Evolutionary conservation across 2,329 filamentous ascomycete species (phyloP), one percentile per base, ranked within the genome.

Genomic region (Neofusicoccum sp.): DNA sequence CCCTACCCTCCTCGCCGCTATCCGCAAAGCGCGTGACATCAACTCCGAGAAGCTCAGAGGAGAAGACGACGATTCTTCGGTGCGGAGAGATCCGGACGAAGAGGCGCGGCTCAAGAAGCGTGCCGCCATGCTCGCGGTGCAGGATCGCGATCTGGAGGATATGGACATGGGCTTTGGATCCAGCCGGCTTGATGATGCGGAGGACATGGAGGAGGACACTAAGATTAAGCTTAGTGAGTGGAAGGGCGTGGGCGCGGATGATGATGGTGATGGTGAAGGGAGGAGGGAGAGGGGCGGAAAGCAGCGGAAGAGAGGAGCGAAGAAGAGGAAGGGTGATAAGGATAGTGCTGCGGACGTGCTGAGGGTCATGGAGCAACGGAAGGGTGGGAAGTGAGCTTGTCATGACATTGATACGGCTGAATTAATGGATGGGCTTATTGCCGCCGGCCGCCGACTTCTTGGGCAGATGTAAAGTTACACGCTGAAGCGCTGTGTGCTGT

Each of bases 101-200:
- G 84, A 88, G 64, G 86, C 87, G 53, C 87, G 89, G 6, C 85
- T 88, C 56, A 88, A 86, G 73, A 78, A 76, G 60, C 78, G 77
- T 6, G 78, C 77, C 11, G 88, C 85, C 65, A 89, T 97, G 79
- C 80, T 97, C 62, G 85, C 80, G 8, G 78, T 77, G n/a, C 76
- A 87, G 60, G 89, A 90, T 66, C 85, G 93, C 49, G 93, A 98
- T 71, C 86, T 92, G 49, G 87, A 93, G 61, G 93, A 99, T 75
- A 84, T 99, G 77, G 95, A 99, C 70, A 85, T 98, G 81, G 93
- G 93, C 63, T 98, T 99, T 70, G 95, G 95, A 34, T 90, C 87
- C 20, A 95, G 89, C 70, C 84, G 93, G 30, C 88, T 91, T 69
- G 92, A 90, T 58, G 95, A 97, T 69, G 92, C 93, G 53, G 93